Base-by-base conservation (phyloP, 495 filamentous ascomycete species). In the Daldinia grandis region DNA sequence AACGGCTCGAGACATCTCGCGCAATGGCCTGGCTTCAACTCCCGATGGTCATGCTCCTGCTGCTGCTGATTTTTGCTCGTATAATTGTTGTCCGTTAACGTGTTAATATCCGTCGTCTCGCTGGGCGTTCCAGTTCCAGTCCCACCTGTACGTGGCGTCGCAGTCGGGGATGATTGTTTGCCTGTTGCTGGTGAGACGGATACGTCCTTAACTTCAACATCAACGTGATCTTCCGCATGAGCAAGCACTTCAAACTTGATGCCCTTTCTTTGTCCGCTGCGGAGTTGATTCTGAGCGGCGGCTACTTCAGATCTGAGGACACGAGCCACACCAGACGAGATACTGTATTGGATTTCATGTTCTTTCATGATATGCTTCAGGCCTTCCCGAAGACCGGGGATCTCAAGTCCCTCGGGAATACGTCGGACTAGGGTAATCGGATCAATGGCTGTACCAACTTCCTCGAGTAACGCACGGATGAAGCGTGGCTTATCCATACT, bases 401-500 rank as follows among this genome's bases (percentile, higher is more conserved):
- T 94, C 74, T 96, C 92, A 1, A 98, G 80, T 0, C 95, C 94
- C 74, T 93, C 92, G 0, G 95, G 95, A 51, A 99, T 98, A 0
- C 94, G 89, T 10, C 92, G 86, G 6, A 99, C 93, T 6, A 99
- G 86, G 8, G 90, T 91, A 64, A 97, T 91, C 0, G 95, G 95
- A 71, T 97, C 89, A 57, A 98, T 94, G 4, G 92, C 87, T 4
- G 94, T 97, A 12, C 96, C 95, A 5, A 96, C 94, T 78, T 98
- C 93, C 68, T 97, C 93, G 2, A 99, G 87, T 7, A 99, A 82
- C 2, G 92, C 96, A 17, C 93, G 89, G 62, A 99, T 97, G 81
- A 99, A 99, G 14, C 86, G 86, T 0, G 95, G 95, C 70, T 97
- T 97, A 78, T 97, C 93, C 96, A 99, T 98, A 24, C 88, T 91